These are phyloP conservation scores for Emergomyces pasteurianus DNA, from an alignment of 2,329 filamentous ascomycete genomes.

Conservation along the genomic window DNA sequence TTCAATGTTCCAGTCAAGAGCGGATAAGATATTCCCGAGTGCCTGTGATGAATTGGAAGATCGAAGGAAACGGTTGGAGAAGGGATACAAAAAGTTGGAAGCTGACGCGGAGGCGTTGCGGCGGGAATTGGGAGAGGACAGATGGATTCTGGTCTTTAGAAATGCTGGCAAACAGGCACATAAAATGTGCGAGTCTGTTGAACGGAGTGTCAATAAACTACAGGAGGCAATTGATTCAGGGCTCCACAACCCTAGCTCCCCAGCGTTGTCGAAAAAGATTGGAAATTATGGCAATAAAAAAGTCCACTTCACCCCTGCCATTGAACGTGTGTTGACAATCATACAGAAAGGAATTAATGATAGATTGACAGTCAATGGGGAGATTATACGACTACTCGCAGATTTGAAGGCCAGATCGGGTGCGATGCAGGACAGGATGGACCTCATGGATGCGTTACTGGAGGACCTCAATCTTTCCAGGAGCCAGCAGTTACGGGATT, in stretches of 20 bases:
- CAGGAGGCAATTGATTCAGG: constrained; percentile 66
- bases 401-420: constrained; percentile 80
- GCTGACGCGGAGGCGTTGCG: constrained; percentile 79
- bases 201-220: constrained; percentile 72
- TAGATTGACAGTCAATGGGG: constrained; percentile 90
- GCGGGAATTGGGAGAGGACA: constrained; percentile 85
- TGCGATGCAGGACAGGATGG: constrained; percentile 62
- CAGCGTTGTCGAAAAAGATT: constrained; percentile 64
- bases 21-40: constrained; percentile 68
- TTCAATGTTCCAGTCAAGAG: constrained; percentile 71
- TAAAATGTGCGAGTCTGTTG: constrained; percentile 94
- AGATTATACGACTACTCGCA: constrained; percentile 73
- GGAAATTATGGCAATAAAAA: constrained; percentile 94
- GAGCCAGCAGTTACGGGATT: constrained; percentile 73
- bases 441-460: constrained; percentile 60
- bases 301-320: constrained; percentile 83
- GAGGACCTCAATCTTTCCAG: constrained; percentile 54
- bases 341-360: constrained; percentile 95
- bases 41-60: constrained; percentile 81
- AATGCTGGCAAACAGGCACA: constrained; percentile 84
- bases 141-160: constrained; percentile 91
- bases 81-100: constrained; percentile 78
- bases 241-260: constrained; percentile 59
- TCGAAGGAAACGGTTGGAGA: constrained; percentile 61
- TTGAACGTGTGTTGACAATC: constrained; percentile 79